These are phyloP conservation scores for Coniochaeta prunicola DNA, from an alignment of 2,329 filamentous ascomycete species.

Conservation along the genomic window DNA sequence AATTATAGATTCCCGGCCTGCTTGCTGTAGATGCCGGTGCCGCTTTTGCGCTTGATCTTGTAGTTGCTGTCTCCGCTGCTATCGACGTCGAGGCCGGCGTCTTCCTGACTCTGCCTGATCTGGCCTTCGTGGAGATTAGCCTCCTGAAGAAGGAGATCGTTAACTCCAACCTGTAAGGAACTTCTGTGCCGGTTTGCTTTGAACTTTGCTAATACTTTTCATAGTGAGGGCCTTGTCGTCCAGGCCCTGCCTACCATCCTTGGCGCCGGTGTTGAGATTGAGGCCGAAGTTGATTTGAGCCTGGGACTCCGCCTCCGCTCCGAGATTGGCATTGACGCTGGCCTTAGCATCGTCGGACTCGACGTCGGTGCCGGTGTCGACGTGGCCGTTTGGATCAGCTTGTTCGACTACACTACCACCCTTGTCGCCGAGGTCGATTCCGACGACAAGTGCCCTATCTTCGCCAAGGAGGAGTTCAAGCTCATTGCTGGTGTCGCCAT, in stretches of 20 bases:
- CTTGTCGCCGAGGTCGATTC: slow-evolving; percentile 10
- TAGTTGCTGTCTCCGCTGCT: slow-evolving; percentile 17
- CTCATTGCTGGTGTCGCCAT: slow-evolving; percentile 17
- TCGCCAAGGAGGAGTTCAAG: slow-evolving; percentile 14
- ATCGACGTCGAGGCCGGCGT: slow-evolving; percentile 17
- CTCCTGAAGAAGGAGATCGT: slow-evolving; percentile 16
- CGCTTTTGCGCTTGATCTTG: slow-evolving; percentile 19
- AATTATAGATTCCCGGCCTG: slow-evolving; percentile 14
- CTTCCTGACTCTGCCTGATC: slow-evolving; percentile 17
- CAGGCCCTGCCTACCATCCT: slow-evolving; percentile 15
- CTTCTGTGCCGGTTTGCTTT: not conserved
- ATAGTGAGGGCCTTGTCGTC: slow-evolving; percentile 13
- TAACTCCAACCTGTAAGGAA: slow-evolving; percentile 10
- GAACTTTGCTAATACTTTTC: not conserved
- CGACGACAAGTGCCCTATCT: slow-evolving; percentile 7
- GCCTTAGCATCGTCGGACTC: slow-evolving; percentile 15
- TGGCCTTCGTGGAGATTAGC: slow-evolving; percentile 19
- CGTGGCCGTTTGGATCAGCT: slow-evolving; percentile 20
- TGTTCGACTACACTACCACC: slow-evolving; percentile 21
- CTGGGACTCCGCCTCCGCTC: slow-evolving; percentile 20
- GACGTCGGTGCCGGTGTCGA: slow-evolving; percentile 17
- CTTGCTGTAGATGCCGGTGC: slow-evolving; percentile 14
- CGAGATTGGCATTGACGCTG: slow-evolving; percentile 15
- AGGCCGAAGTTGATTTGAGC: slow-evolving; percentile 14
- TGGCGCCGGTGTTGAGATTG: slow-evolving; percentile 15